A percentile compares a stretch with the other conserved stretches of the same genome.
phyloP scores from a whole-genome alignment of 2,329 filamentous ascomycete species.

The Scytalidium sp. region DNA sequence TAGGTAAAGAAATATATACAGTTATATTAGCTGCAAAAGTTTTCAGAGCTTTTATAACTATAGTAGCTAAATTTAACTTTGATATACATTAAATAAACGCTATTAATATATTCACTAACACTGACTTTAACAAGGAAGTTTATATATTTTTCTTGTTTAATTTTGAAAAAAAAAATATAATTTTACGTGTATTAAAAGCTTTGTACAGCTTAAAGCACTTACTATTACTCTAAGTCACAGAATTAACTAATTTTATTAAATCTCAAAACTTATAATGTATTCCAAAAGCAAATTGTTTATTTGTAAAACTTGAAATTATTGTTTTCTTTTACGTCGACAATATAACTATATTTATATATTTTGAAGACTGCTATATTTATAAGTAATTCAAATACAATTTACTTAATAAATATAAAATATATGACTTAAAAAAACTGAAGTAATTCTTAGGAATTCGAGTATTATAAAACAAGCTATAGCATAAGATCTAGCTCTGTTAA shows the following conservation, averaged over 20 bases:
- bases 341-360: too few species aligned
- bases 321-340: too few species aligned
- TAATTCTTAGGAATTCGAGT: too few species aligned
- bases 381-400: slow-evolving; percentile 21
- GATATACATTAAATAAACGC: too few species aligned
- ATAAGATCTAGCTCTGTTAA: slow-evolving; percentile 17
- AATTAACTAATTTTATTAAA: slow-evolving; percentile 14
- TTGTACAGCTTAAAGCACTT: slow-evolving; percentile 31
- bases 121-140: too few species aligned
- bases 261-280: slow-evolving; percentile 13
- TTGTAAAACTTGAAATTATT: slow-evolving; percentile 7
- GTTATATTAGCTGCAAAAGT: neutral
- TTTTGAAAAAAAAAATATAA: slow-evolving; percentile 3
- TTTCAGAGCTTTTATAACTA: slow-evolving; percentile 11
- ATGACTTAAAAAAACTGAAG: slow-evolving; percentile 16
- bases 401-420: slow-evolving; percentile 20
- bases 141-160: slow-evolving; percentile 22
- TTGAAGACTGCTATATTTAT: slow-evolving; percentile 19
- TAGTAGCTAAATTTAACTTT: too few species aligned
- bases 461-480: slow-evolving; percentile 6
- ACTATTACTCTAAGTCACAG: slow-evolving; percentile 21
- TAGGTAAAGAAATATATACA: slow-evolving; percentile 5
- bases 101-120: too few species aligned
- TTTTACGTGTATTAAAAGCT: slow-evolving; percentile 20
- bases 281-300: slow-evolving; percentile 13